Base-by-base conservation (phyloP, 257 asterid genomes). In the Penstemon barbatus region DNA sequence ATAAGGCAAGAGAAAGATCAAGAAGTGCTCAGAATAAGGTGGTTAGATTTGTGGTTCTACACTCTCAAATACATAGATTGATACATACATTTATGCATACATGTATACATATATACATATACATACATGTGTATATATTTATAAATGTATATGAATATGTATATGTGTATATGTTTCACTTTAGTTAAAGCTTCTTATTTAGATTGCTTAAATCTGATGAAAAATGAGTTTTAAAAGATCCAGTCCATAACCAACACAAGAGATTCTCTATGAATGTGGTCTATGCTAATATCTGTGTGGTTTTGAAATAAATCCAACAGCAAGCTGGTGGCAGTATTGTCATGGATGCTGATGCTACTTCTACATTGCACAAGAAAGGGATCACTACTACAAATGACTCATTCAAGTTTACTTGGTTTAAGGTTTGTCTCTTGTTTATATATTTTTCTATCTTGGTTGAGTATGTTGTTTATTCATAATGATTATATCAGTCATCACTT, bases 21-120 rank as follows among this genome's bases (percentile, higher is more conserved):
- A 86, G 99, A 85, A 89, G 57, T 79, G 97, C 95, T 38, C 99
- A 91, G 79, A 87, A 77, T 77, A 94, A 91, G 98, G 98, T 90
- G 74, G 61, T 60, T 59, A 50, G 68, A 67, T 67, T 70, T 50
- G 15, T 68, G 62, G 9, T 65, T 78, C 49, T 57, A 50, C 61
- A 38, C 57, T 42, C 55, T 51, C 51, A 60, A 48, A 41, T 45
- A 57, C 63, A 51, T 66, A 13, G 13, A 69, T 25, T 1, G 2
- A 25, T 25, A 25, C 33, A 25, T 25, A 25, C 33, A 25, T 25
- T 25, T 25, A 25, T 25, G 33, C 33, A 25, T 25, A 25, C 2
- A 25, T 25, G 33, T 25, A 25, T 25, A 25, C 33, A 1, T 25
- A 25, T 25, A 25, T 25, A 25, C 33, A 25, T 25, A 25, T 25